Conservation (phyloP, 495 filamentous ascomycete species). For the Symbiotaphrina buchneri region DNA sequence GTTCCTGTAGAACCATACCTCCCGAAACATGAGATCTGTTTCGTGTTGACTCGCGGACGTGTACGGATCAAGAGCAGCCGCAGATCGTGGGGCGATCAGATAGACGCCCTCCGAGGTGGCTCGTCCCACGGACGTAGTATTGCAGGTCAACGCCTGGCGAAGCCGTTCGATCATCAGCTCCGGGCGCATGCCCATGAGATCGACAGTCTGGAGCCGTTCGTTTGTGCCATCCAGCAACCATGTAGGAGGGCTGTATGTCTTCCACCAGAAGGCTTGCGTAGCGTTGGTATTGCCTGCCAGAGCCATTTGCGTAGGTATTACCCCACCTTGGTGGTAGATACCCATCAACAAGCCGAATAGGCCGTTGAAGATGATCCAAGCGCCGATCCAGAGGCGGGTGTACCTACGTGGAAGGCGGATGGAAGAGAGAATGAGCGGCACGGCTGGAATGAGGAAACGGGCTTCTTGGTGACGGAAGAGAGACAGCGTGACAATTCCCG, state of each 20-base stretch:
- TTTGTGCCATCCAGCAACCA: slow-evolving; percentile 73
- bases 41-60: slow-evolving; percentile 8
- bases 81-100: slow-evolving; percentile 27
- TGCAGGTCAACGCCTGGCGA: slow-evolving; percentile 31
- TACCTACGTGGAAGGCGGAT: slow-evolving; percentile 37
- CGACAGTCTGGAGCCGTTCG: slow-evolving; percentile 36
- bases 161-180: slow-evolving; percentile 35
- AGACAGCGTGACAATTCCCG: slow-evolving; percentile 58
- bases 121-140: slow-evolving; percentile 7
- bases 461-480: slow-evolving; percentile 87
- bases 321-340: slow-evolving; percentile 79
- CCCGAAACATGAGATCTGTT: slow-evolving; percentile 28
- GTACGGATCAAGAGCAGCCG: slow-evolving; percentile 45
- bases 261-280: slow-evolving; percentile 82
- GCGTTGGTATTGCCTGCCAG: slow-evolving; percentile 21
- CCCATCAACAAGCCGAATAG: slow-evolving; percentile 69
- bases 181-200: slow-evolving; percentile 64
- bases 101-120: slow-evolving; percentile 4
- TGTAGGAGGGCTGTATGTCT: slow-evolving; percentile 82
- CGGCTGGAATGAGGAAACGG: slow-evolving; percentile 69
- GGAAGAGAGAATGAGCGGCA: slow-evolving; percentile 76
- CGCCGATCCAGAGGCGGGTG: slow-evolving; percentile 30
- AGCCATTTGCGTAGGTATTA: slow-evolving; percentile 55
- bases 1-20: slow-evolving; percentile 44
- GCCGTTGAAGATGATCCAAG: slow-evolving; percentile 73